Conservation (phyloP, 2,329 filamentous ascomycete genomes). For the Beauveria rudraprayagi region DNA sequence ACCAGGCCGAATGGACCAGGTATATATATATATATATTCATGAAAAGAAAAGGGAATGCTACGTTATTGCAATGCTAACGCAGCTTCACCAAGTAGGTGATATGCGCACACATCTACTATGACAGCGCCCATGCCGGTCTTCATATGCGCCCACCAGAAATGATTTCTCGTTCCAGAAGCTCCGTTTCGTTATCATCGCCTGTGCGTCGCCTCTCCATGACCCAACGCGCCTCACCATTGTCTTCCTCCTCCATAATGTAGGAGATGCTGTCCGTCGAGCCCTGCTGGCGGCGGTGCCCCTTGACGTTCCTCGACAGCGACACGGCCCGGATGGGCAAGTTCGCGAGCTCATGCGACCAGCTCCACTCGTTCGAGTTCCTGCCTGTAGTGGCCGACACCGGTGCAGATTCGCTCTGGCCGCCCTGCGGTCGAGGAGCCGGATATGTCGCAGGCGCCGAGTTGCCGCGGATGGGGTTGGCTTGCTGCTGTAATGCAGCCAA, state of each 20-base stretch:
- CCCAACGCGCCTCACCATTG: slow-evolving; percentile 54
- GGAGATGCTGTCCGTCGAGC: slow-evolving; percentile 60
- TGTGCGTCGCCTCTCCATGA: slow-evolving; percentile 60
- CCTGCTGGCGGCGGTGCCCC: slow-evolving; percentile 40
- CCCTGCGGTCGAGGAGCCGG: not conserved
- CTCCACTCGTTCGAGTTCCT: slow-evolving; percentile 5
- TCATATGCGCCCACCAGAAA: slow-evolving; percentile 46
- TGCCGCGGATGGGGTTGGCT: slow-evolving; percentile 2
- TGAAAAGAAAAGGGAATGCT: not conserved
- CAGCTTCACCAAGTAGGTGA: too few relatives aligned
- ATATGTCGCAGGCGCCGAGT: slow-evolving; percentile 8
- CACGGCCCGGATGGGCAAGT: not conserved
- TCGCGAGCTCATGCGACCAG: slow-evolving; percentile 1
- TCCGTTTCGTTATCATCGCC: slow-evolving; percentile 58
- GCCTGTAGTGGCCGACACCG: slow-evolving; percentile 7
- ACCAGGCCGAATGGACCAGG: not conserved
- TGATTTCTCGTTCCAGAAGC: slow-evolving; percentile 56
- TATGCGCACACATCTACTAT: too few relatives aligned
- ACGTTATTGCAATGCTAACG: too few relatives aligned
- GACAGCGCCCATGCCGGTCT: not conserved
- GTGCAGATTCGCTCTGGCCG: slow-evolving; percentile 8
- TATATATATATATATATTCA: not conserved
- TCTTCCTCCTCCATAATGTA: slow-evolving; percentile 58
- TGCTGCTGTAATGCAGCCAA: not conserved
- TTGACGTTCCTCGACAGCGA: slow-evolving; percentile 16